Evolutionary conservation across 2,329 filamentous ascomycete species (phyloP).

Genomic region (Epichloe gansuensis): DNA sequence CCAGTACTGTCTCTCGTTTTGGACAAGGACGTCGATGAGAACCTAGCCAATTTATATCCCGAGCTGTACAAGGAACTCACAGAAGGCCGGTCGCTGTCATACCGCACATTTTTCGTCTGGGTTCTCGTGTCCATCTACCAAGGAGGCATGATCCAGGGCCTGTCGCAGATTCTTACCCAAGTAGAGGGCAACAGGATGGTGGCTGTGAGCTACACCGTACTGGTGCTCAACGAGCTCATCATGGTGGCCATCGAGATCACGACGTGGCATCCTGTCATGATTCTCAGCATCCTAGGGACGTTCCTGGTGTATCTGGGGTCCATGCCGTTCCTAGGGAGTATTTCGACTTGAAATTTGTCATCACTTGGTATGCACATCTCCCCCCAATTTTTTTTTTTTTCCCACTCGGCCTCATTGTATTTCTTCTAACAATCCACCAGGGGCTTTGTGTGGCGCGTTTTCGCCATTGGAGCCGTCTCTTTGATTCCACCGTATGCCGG

Average conservation of each 20-base stretch:
- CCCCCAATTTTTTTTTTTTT: background rate
- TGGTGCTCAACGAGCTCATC: constrained; percentile 86
- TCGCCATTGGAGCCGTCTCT: constrained; percentile 67
- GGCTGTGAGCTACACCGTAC: constrained; percentile 78
- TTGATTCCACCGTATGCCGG: constrained; percentile 77
- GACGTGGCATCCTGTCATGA: constrained; percentile 94
- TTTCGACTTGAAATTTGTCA: constrained; percentile 72
- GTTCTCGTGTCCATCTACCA: constrained; percentile 92
- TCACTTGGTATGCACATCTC: constrained; percentile 44
- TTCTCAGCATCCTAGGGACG: constrained; percentile 71
- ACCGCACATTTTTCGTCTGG: constrained; percentile 95
- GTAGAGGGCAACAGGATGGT: constrained; percentile 68
- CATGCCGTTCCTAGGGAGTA: constrained; percentile 79
- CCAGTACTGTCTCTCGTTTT: constrained; percentile 90
- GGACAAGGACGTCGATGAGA: constrained; percentile 90
- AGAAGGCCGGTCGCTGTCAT: constrained; percentile 71
- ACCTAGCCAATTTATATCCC: constrained; percentile 85
- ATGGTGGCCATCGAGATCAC: constrained; percentile 97
- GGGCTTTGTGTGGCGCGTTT: constrained; percentile 80
- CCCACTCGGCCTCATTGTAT: background rate
- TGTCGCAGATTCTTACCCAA: constrained; percentile 76
- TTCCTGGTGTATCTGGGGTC: constrained; percentile 68
- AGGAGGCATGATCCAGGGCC: constrained; percentile 88
- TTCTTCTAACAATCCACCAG: constrained; percentile 27
- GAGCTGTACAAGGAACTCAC: constrained; percentile 98